phyloP scores from a whole-genome alignment of 2,329 filamentous ascomycete genomes.

The Shiraia bambusicola region DNA sequence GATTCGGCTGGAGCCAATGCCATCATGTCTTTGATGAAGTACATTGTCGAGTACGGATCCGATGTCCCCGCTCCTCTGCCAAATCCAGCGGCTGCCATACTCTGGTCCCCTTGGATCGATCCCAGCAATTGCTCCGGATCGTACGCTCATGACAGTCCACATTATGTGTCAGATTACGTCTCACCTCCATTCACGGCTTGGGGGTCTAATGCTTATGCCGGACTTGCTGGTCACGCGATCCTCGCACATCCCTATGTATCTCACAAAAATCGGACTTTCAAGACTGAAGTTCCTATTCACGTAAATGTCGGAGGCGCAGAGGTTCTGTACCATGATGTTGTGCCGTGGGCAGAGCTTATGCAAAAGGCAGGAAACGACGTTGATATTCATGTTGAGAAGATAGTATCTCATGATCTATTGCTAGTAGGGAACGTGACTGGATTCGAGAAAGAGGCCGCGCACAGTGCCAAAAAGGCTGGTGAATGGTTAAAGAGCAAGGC shows the following conservation, averaged over 20 bases:
- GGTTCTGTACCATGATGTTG: slow-evolving; percentile 46
- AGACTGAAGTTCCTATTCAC: slow-evolving; percentile 44
- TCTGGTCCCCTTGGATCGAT: slow-evolving; percentile 51
- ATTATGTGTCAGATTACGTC: slow-evolving; percentile 48
- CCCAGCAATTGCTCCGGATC: slow-evolving; percentile 31
- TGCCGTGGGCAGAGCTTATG: slow-evolving; percentile 44
- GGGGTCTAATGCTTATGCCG: slow-evolving; percentile 45
- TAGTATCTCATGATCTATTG: slow-evolving; percentile 52
- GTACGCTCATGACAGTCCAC: slow-evolving; percentile 31
- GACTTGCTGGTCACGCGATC: slow-evolving; percentile 9
- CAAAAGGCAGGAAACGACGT: slow-evolving; percentile 45
- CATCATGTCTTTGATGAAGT: slow-evolving; percentile 49
- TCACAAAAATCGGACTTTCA: slow-evolving; percentile 43
- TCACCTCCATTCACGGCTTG: slow-evolving; percentile 43
- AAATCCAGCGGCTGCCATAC: slow-evolving; percentile 41
- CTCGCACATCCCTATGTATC: slow-evolving; percentile 43
- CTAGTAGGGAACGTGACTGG: slow-evolving; percentile 45
- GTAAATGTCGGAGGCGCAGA: slow-evolving; percentile 47
- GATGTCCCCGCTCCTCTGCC: slow-evolving; percentile 30
- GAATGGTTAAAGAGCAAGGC: slow-evolving; percentile 34
- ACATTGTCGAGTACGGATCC: slow-evolving; percentile 47
- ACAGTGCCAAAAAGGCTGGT: slow-evolving; percentile 41
- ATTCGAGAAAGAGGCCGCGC: slow-evolving; percentile 44
- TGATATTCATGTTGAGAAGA: slow-evolving; percentile 44
- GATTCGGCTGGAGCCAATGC: slow-evolving; percentile 56